Base-by-base conservation (phyloP, 148 eudicot genomes). In the Cornus controversa region DNA sequence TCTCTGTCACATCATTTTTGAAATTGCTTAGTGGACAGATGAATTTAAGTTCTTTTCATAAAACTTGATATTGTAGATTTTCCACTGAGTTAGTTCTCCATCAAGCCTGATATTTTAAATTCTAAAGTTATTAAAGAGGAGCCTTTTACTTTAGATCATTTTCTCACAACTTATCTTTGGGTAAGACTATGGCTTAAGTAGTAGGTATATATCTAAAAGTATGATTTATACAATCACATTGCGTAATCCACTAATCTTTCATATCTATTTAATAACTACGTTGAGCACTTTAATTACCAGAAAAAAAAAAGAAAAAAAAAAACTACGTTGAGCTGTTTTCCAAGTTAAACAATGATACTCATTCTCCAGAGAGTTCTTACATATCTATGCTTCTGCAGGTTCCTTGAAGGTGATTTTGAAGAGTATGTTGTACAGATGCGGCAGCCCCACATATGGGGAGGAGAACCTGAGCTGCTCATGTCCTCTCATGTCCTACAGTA, bases 401-500 rank as follows among this genome's bases (percentile, higher is more conserved):
- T 86, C 80, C 79, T 93, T 65, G 94, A 91, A 84, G 96, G 90
- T 73, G 89, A 91, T 77, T 93, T 93, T 68, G 94, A 91, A 74
- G 85, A 80, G 42, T 93, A 93, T 74, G 90, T 90, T 60, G 31
- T 65, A 70, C 83, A 83, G 76, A 93, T 93, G 98, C 82, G 91
- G 74, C 89, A 77, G 75, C 84, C 90, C 45, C 92, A 91, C 70
- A 85, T 84, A 34, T 93, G 98, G 98, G 98, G 98, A 78, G 98
- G 98, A 67, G 98, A 93, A 86, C 94, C 96, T 45, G 98, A 93
- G 86, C 90, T 93, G 69, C 93, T 93, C 58, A 93, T 93, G 98
- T 83, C 98, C 50, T 90, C 96, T 3, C 91, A 91, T 86, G 98
- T 91, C n/a, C 87, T 93, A 54, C 78, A 84, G 96, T 93, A 85